Percentiles rank a stretch among this genome's conserved stretches.
phyloP scores from a whole-genome alignment of 169 alveolate genomes.

The Babesia ovata region DNA sequence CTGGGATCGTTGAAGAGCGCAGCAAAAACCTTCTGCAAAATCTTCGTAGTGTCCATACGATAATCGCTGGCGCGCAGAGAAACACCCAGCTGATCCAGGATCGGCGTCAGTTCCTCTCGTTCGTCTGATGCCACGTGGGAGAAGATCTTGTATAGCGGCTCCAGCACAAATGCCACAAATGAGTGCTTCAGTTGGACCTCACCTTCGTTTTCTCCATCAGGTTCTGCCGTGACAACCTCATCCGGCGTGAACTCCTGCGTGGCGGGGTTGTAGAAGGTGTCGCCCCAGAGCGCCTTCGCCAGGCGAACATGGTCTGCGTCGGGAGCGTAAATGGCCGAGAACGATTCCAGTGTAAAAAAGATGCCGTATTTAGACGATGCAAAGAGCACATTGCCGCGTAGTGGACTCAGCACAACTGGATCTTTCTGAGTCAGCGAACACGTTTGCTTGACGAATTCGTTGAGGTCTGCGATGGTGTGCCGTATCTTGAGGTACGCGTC shows the following conservation, averaged over 20 bases:
- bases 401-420: conserved; percentile 84
- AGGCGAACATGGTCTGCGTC: conserved; percentile 73
- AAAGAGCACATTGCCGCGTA: conserved; percentile 92
- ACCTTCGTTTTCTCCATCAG: conserved; percentile 57
- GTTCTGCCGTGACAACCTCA: conserved; percentile 21
- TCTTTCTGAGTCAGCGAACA: conserved; percentile 17
- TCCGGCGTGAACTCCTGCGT: conserved; percentile 50
- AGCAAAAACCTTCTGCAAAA: conserved; percentile 67
- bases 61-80: conserved; percentile 48
- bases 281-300: conserved; percentile 90
- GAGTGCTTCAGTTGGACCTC: conserved; percentile 86
- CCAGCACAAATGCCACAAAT: conserved; percentile 95
- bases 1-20: conserved; percentile 73
- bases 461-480: conserved; percentile 73
- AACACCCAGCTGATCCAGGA: conserved; percentile 79
- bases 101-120: conserved; percentile 88
- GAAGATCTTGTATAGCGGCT: conserved; percentile 97
- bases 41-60: conserved; percentile 51
- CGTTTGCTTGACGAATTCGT: conserved; percentile 57
- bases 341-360: conserved; percentile 91
- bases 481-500: conserved; percentile 98
- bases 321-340: conserved; percentile 87
- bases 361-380: conserved; percentile 92
- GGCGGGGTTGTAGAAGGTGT: conserved; percentile 81
- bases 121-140: conserved; percentile 95